Base-by-base conservation (phyloP, 345 rosid species). In the Gossypium longicalyx region DNA sequence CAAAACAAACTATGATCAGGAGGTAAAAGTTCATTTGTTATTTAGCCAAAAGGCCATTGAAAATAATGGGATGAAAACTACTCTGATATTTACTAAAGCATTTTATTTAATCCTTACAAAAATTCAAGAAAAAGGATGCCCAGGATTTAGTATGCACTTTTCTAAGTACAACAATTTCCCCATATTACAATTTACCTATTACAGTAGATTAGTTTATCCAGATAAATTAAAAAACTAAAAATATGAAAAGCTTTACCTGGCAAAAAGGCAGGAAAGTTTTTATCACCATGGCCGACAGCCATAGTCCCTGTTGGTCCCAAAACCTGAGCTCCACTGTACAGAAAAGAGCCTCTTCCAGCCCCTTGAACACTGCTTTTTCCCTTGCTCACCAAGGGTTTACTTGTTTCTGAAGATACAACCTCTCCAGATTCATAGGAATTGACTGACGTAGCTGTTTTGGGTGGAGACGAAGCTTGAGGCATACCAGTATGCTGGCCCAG, bases 181-280 rank as follows among this genome's bases (percentile, higher is more conserved):
- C 52, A 47, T 59, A 43, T 34, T 41, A 51, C 19, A 71, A 71
- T 67, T 67, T 13, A 20, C 53, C 25, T 67, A 20, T 41, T 7
- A 25, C 22, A 9, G 76, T 62, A 70, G 43, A 66, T 44, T 78
- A 49, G 7, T 13, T 38, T 57, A 67, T 52, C 67, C 34, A 27
- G 53, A 75, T 67, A 29, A 16, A 12, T 45, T 44, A 64, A 48
- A 41, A 20, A 25, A 45, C 25, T 48, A 16, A 22, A 74, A 20
- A 43, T 13, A 44, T 7, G 13, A 22, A 43, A 27, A 27, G 34
- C 23, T 48, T 82, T 85, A 94, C 97, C 90, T 22, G 98, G 97
- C 76, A 94, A 85, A 84, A 90, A 92, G 49, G 95, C 79, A 73
- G 92, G 90, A 79, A 92, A 90, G 78, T 90, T 92, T 76, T 86